Percentiles rank a stretch among this genome's conserved stretches.
Conservation (phyloP, 495 filamentous ascomycete genomes). For the Penicillium parvum region DNA sequence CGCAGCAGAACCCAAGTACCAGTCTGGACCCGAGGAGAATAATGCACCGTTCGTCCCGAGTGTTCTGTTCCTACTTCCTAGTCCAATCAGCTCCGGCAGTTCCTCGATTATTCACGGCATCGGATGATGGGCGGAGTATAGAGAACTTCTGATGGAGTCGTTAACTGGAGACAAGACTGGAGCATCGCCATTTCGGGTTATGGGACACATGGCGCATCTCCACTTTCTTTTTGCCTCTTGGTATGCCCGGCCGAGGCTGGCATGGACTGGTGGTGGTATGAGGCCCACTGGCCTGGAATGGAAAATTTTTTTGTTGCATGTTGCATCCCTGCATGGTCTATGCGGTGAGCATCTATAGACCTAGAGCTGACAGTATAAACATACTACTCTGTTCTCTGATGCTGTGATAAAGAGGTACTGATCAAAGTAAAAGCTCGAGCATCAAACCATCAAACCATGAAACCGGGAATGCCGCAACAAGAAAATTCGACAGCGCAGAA, state of each 20-base stretch:
- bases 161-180: background rate
- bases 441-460: background rate
- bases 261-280: conserved; percentile 12
- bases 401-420: background rate
- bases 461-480: conserved; percentile 1
- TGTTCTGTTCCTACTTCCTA: background rate
- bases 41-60: conserved; percentile 4
- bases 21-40: background rate
- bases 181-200: conserved; percentile 11
- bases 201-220: conserved; percentile 25
- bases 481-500: conserved; percentile 3
- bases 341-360: no score
- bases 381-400: no score
- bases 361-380: no score
- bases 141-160: conserved; percentile 5
- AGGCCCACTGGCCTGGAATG: conserved; percentile 19
- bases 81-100: conserved; percentile 11
- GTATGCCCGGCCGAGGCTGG: conserved; percentile 22
- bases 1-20: conserved; percentile 1
- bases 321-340: conserved; percentile 1
- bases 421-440: conserved; percentile 1
- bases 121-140: background rate
- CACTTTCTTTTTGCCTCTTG: conserved; percentile 12
- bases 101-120: conserved; percentile 13
- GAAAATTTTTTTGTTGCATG: conserved; percentile 2